phyloP scores from a whole-genome alignment of 192 early-diverging fungal species.

The Linnemannia elongata region DNA sequence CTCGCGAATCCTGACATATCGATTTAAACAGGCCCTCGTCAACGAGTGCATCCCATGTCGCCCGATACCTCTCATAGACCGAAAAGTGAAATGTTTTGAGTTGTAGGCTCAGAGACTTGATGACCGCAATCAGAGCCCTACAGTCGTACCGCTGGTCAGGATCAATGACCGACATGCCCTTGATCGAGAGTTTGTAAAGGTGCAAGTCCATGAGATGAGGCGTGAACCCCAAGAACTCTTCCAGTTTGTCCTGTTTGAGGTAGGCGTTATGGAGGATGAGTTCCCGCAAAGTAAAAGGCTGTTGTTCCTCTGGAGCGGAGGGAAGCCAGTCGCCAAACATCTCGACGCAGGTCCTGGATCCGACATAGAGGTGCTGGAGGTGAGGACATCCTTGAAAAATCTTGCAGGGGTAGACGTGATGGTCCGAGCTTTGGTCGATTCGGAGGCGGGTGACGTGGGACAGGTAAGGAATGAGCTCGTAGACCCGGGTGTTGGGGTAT shows the following conservation, averaged over 20 bases:
- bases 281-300: not conserved
- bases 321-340: not conserved
- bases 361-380: not conserved
- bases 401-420: not conserved
- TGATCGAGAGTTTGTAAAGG: not conserved
- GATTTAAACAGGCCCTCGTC: not conserved
- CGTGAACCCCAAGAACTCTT: not conserved
- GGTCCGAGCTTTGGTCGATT: not conserved
- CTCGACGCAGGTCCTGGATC: not conserved
- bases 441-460: not conserved
- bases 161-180: not conserved
- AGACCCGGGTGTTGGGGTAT: not conserved
- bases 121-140: not conserved
- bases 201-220: not conserved
- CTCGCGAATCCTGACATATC: not conserved
- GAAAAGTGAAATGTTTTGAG: not conserved
- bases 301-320: not conserved
- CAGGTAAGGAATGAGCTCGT: not conserved
- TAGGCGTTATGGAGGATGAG: not conserved
- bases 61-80: not conserved
- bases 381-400: not conserved
- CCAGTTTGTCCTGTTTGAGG: not conserved
- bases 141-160: not conserved
- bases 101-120: not conserved
- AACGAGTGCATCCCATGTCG: not conserved